Evolutionary conservation across 805 yeast genomes (phyloP).

Genomic region (Yamadazyma olivae): DNA sequence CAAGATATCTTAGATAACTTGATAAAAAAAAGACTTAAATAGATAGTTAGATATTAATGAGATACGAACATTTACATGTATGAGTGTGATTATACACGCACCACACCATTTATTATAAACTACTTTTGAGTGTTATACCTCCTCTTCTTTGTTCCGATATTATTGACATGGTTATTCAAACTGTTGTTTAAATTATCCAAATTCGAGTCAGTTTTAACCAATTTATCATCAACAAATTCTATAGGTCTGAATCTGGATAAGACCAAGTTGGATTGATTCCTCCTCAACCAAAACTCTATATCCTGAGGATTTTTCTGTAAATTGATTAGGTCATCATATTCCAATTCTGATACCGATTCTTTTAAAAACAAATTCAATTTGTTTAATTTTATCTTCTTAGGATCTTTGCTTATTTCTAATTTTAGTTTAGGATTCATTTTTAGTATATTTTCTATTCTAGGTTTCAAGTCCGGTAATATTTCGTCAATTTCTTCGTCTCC

Average conservation of each 20-base stretch:
- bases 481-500: constrained; percentile 14
- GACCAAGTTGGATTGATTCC: constrained; percentile 33
- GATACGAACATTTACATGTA: too few species aligned
- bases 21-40: constrained; percentile 4
- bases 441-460: constrained; percentile 21
- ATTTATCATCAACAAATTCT: constrained; percentile 19
- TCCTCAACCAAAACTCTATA: constrained; percentile 34
- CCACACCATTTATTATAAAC: neutral
- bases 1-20: constrained; percentile 18
- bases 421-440: constrained; percentile 20
- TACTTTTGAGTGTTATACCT: neutral
- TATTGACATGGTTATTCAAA: constrained; percentile 9
- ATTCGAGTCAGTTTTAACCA: constrained; percentile 14
- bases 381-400: constrained; percentile 6
- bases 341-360: constrained; percentile 37
- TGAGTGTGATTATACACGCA: too few species aligned
- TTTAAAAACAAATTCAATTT: constrained; percentile 25
- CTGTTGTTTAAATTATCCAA: constrained; percentile 11
- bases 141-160: constrained; percentile 7
- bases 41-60: neutral
- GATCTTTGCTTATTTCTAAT: constrained; percentile 3
- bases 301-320: constrained; percentile 40
- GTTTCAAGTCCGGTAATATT: constrained; percentile 1
- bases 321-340: constrained; percentile 32
- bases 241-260: constrained; percentile 34